Base-by-base conservation (phyloP, 1,284 basidiomycete species). In the Lentinus polychrous region DNA sequence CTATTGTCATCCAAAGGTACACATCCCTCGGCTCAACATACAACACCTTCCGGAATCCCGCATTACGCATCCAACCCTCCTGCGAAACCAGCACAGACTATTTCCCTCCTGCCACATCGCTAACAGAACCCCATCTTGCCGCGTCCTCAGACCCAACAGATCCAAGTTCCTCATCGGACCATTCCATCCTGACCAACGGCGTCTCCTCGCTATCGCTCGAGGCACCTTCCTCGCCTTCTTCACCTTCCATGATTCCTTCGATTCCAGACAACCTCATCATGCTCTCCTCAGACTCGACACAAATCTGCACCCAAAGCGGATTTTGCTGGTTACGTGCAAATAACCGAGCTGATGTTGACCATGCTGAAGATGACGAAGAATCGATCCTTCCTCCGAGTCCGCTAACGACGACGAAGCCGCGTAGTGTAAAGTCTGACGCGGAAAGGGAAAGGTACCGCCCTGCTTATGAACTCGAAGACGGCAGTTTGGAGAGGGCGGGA, bases 11-110 rank as follows among this genome's bases (percentile, higher is more conserved):
- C 14, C n/a, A 14, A 54, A 94, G 92, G 27, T 99, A 96, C 66
- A 99, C 96, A 0, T 96, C 93, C 2, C 78, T 99, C 12, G 95
- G 96, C 18, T 96, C 93, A 14, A 94, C 90, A 1, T 91, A 83
- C 68, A 97, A 98, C 68, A 98, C 96, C 0, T 85, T 84, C 58
- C 92, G 83, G 0, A 99, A 99, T 60, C 95, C 95, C 0, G 78
- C 87, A 0, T 76, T 96, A 5, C 72, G 75, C 20, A 68, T 81
- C 49, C 60, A 56, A 45, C 53, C 59, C 6, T 31, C 46, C 1
- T 62, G 60, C 54, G 49, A 46, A 44, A 27, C 15, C 8, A 35
- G 17, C 32, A 14, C n/a, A 15, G 27, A 32, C 11, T 43, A 40
- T 12, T 39, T 36, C 20, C 48, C 12, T 34, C 43, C 11, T 44